Base-by-base conservation (phyloP, 2,329 filamentous ascomycete genomes). In the Stagonosporopsis vannaccii region DNA sequence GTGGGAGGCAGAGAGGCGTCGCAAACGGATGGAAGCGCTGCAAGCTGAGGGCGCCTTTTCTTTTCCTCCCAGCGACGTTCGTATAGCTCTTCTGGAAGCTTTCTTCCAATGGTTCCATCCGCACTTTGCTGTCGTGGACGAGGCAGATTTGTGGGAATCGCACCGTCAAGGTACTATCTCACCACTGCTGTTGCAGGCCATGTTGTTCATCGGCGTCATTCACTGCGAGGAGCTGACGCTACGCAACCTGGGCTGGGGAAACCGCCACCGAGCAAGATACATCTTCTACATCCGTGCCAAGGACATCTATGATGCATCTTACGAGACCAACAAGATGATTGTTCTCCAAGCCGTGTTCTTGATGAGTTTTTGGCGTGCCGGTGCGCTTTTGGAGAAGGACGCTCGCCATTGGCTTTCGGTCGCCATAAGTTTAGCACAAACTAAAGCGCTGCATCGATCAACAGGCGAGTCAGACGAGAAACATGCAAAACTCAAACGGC, bases 61-160 rank as follows among this genome's bases (percentile, higher is more conserved):
- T 0, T 79, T 83, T 22, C 82, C 83, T 0, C 74, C 79, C 2
- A 60, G 71, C 13, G 65, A 75, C 2, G 74, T 79, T 17, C 79
- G 79, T 37, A 71, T 80, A 4, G 75, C 75, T 1, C 72, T 83
- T 0, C 63, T 85, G 0, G 71, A 78, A 17, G 82, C 82, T 0
- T 86, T 85, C 69, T 85, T 86, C 51, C 72, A 76, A 20, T 84
- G 82, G 79, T 85, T 85, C 48, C 84, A 86, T 59, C 82, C 84
- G 0, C 82, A 81, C 50, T 86, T 85, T 43, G 82, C 84, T 0
- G 77, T 86, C 12, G 61, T 86, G 0, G 81, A 85, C 59, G 77
- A 81, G 4, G 70, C 72, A 1, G 77, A 79, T 0, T 71, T 84
- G 8, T 74, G 78, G 50, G 66, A 71, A 2, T 69, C 71, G 2